phyloP scores from a whole-genome alignment of 176 grass and related monocot species.

The Oryza australiensis region DNA sequence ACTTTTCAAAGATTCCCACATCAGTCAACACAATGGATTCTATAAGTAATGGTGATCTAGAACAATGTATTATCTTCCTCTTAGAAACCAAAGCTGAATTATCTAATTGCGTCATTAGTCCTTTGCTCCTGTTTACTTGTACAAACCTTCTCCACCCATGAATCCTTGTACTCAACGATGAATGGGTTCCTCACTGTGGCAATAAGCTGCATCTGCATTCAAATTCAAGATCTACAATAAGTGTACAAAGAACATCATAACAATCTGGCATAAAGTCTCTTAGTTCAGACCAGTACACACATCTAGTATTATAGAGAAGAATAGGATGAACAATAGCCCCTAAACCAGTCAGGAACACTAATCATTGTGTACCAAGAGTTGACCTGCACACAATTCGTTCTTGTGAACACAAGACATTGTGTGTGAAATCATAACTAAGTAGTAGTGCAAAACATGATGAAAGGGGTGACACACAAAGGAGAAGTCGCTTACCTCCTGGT shows the following conservation, averaged over 20 bases:
- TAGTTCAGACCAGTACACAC: constrained; percentile 18
- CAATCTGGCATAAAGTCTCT: neutral
- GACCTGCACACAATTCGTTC: neutral
- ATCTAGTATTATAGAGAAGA: neutral
- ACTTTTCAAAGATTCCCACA: neutral
- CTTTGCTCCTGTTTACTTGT: neutral
- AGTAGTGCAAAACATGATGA: neutral
- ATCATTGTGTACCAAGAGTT: constrained; percentile 34
- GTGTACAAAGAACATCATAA: neutral
- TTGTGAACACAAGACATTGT: constrained; percentile 23
- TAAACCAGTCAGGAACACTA: constrained; percentile 23
- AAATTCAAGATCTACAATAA: constrained; percentile 4
- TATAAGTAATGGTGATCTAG: neutral
- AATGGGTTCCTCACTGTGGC: constrained; percentile 85
- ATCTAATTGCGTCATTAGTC: neutral
- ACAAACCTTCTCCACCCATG: constrained; percentile 90
- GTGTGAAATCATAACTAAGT: constrained; percentile 32
- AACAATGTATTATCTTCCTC: neutral
- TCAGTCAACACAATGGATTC: neutral
- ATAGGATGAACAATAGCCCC: neutral
- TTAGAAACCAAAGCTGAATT: neutral
- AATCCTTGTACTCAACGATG: constrained; percentile 93
- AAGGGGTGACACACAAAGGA: neutral
- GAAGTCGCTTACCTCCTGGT: constrained; percentile 69
- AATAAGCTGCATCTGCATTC: constrained; percentile 80